phyloP scores from a whole-genome alignment of 169 alveolate species.

The Eimeria tenella region DNA sequence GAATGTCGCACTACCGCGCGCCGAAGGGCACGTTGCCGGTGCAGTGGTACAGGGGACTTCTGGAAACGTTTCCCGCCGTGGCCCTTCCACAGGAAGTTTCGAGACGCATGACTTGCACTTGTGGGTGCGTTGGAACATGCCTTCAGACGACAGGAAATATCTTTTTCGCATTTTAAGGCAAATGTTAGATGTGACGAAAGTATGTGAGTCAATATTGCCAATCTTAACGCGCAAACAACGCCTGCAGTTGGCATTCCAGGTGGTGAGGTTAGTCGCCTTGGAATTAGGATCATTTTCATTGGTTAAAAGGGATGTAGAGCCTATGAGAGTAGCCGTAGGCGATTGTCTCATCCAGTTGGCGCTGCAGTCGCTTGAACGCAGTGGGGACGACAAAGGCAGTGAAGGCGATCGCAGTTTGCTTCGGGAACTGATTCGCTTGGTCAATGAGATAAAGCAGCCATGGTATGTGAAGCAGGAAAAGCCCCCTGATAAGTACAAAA shows the following conservation, averaged over 20 bases:
- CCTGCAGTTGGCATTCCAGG: neutral
- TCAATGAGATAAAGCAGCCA: neutral
- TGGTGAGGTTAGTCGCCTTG: conserved; percentile 19
- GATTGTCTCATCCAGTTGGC: neutral
- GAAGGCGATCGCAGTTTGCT: neutral
- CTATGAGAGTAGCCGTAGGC: neutral
- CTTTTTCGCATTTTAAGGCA: neutral
- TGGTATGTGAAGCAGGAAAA: neutral
- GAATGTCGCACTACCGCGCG: too few relatives aligned
- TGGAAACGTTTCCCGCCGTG: too few relatives aligned
- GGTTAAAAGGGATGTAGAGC: neutral
- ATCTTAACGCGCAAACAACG: neutral
- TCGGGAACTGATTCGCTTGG: neutral
- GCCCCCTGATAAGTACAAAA: neutral
- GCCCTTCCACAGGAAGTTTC: too few relatives aligned
- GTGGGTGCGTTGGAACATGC: conserved; percentile 20
- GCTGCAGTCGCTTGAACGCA: neutral
- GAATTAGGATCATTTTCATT: conserved; percentile 32
- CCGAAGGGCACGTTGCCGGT: too few relatives aligned
- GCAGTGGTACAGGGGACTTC: too few relatives aligned
- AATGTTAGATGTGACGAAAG: neutral
- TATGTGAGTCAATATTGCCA: neutral
- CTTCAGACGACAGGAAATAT: neutral
- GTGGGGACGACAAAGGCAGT: neutral
- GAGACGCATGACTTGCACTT: neutral